phyloP scores from a whole-genome alignment of 2,329 filamentous ascomycete genomes.

The Neodidymelliopsis sp. region DNA sequence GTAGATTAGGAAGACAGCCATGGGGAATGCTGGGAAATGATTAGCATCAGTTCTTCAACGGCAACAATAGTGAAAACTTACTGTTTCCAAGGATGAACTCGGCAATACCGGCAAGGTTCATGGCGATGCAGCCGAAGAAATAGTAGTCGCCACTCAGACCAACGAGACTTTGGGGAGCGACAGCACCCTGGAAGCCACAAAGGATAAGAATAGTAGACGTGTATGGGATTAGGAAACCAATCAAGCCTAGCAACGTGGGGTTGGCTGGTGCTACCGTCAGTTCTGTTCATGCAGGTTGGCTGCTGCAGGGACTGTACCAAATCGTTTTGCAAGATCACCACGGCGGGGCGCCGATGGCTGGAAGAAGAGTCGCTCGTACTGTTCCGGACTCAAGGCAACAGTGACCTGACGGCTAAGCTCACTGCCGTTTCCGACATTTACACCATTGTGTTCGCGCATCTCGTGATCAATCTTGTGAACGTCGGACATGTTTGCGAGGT shows the following conservation, averaged over 20 bases:
- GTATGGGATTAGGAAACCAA: constrained; percentile 31
- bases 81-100: constrained; percentile 34
- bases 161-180: constrained; percentile 26
- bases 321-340: constrained; percentile 30
- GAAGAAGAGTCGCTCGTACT: constrained; percentile 36
- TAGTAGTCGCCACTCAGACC: constrained; percentile 34
- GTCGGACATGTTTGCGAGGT: constrained; percentile 19
- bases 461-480: constrained; percentile 23
- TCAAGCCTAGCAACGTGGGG: constrained; percentile 27
- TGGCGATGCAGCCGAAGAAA: constrained; percentile 31
- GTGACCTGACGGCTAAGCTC: constrained; percentile 30
- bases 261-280: constrained; percentile 19
- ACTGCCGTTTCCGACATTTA: constrained; percentile 13
- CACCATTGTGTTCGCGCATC: constrained; percentile 24
- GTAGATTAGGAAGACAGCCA: constrained; percentile 33
- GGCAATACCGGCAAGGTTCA: constrained; percentile 30
- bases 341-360: constrained; percentile 30
- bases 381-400: constrained; percentile 27
- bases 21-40: constrained; percentile 26
- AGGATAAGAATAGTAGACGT: constrained; percentile 31
- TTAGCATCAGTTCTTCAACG: background rate
- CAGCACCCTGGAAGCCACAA: constrained; percentile 30
- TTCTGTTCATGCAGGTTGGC: background rate
- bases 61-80: background rate
- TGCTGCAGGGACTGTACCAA: constrained; percentile 12